Conservation (phyloP, 495 filamentous ascomycete genomes). For the Neurospora sp. region DNA sequence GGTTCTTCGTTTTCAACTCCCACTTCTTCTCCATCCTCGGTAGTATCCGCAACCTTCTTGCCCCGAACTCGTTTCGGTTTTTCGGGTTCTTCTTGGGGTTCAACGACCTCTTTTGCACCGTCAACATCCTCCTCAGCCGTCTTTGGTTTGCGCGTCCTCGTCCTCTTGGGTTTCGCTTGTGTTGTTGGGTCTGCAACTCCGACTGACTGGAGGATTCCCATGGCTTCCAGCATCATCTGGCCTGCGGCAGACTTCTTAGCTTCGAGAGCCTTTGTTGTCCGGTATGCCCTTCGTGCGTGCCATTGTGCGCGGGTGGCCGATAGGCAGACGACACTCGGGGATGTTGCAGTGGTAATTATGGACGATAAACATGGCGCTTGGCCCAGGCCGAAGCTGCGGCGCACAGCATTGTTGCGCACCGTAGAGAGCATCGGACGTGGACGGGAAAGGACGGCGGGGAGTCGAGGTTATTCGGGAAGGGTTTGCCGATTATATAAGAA, state of each 20-base stretch:
- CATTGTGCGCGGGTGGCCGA: background rate
- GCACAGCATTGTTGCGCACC: background rate
- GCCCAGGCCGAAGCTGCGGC: background rate
- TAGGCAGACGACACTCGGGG: background rate
- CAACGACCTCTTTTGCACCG: background rate
- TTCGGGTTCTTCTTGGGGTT: background rate
- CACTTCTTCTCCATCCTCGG: background rate
- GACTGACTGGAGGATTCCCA: background rate
- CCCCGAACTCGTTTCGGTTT: background rate
- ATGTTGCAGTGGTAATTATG: background rate
- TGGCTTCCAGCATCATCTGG: background rate
- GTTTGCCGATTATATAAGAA: background rate
- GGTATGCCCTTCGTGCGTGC: background rate
- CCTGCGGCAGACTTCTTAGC: background rate
- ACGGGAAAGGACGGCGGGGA: background rate
- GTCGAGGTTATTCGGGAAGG: background rate
- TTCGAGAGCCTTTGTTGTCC: background rate
- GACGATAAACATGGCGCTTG: background rate
- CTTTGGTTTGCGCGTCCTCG: background rate
- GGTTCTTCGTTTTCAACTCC: background rate
- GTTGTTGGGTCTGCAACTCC: background rate
- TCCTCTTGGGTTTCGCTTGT: background rate
- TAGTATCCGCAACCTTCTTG: background rate
- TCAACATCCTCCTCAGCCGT: background rate
- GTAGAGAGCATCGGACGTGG: background rate